Evolutionary conservation across 768 basidiomycete species (phyloP), one percentile per base, ranked within the genome.

Genomic region (Podaxis carcinomalis): DNA sequence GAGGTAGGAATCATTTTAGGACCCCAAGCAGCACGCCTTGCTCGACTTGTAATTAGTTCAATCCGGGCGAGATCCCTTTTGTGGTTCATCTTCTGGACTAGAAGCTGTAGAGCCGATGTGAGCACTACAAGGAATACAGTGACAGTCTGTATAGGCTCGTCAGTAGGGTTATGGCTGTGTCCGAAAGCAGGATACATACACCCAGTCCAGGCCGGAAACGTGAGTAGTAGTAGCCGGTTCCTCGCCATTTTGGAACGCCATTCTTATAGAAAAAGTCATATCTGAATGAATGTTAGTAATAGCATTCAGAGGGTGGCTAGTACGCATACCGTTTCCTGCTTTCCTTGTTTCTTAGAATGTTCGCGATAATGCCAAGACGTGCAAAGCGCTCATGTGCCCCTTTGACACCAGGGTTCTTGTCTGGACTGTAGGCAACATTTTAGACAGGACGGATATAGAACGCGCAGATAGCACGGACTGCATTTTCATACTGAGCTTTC

Each of bases 231-330:
- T 98, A 98, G 47, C 93, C 92, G 35, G 92, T 94, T 14, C 95
- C 96, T 65, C 95, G 82, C 96, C 96, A 99, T 70, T 83, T 91
- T 0, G 96, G 96, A 3, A 99, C 94, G 21, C 96, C 96, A 64
- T 98, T 98, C 75, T 96, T 95, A 80, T 91, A 92, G 82, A 98
- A 99, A 73, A 92, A 92, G 72, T 93, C 90, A 64, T 93, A 93
- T 66, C 92, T 92, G 63, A 13, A 63, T 44, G 51, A 19, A 52
- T 27, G 16, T 32, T 52, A 51, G 61, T 37, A 32, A 46, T 60
- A 62, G 36, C 63, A n/a, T 9, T 35, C n/a, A 54, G 39, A 6
- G 13, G 35, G 9, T 21, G 49, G 27, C 25, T 2, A 7, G 14
- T 44, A 40, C 5, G 79, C 87, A 58, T 71, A 93, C 85, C 93